These are phyloP conservation scores for Scedosporium boydii DNA, from an alignment of 2,329 filamentous ascomycete genomes.

Conservation along the genomic window DNA sequence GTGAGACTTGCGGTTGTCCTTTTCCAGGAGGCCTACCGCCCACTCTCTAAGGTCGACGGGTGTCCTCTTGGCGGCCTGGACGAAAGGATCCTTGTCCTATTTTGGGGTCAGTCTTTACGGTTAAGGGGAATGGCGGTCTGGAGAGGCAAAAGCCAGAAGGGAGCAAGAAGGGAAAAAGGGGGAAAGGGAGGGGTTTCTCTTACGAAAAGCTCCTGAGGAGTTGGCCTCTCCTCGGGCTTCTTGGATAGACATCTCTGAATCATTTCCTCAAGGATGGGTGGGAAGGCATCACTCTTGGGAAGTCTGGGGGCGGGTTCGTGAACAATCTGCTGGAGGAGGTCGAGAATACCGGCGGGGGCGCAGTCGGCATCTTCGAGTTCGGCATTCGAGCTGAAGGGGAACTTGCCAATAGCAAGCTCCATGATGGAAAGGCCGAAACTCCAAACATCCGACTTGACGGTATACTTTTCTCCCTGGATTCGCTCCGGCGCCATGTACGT, in stretches of 20 bases:
- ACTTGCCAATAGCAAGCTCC: conserved; percentile 95
- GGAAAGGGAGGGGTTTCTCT: conserved; percentile 22
- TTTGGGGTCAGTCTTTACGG: background rate
- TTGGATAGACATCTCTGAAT: conserved; percentile 94
- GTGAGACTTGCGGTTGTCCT: conserved; percentile 91
- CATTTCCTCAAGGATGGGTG: conserved; percentile 89
- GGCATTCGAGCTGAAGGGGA: conserved; percentile 77
- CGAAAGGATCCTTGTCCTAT: conserved; percentile 84
- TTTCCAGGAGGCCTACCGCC: conserved; percentile 89
- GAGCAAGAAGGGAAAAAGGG: background rate
- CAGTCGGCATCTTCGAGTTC: conserved; percentile 63
- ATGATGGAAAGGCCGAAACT: conserved; percentile 92
- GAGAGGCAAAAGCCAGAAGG: too few relatives aligned
- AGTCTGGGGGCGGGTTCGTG: conserved; percentile 89
- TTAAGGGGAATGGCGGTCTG: background rate
- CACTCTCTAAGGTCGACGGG: conserved; percentile 89
- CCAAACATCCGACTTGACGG: conserved; percentile 98
- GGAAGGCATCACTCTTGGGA: conserved; percentile 96
- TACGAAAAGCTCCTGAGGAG: conserved; percentile 87
- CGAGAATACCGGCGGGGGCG: conserved; percentile 87
- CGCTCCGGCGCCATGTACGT: conserved; percentile 99
- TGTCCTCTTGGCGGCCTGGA: conserved; percentile 92
- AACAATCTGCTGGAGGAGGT: conserved; percentile 93
- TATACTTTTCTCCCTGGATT: conserved; percentile 94
- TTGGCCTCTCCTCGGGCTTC: conserved; percentile 78